A percentile compares a stretch with the other conserved stretches of the same genome.
phyloP scores from a whole-genome alignment of 306 rosid genomes.

The Pyrus pyrifolia region DNA sequence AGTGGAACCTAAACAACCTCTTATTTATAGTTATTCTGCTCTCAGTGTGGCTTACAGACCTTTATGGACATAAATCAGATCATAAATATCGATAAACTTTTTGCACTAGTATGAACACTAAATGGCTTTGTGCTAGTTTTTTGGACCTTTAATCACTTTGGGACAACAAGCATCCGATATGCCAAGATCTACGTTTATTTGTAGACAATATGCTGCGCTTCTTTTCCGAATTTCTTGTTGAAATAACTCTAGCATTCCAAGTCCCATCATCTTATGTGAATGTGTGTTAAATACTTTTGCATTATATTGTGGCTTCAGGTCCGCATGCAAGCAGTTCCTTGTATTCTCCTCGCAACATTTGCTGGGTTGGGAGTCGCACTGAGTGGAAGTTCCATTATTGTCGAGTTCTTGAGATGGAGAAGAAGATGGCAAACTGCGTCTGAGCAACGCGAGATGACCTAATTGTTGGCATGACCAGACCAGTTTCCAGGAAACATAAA shows the following conservation, averaged over 20 bases:
- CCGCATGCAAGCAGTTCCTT: constrained; percentile 60
- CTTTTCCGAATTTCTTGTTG: background rate
- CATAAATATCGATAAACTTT: too few relatives aligned
- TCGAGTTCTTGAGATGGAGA: constrained; percentile 53
- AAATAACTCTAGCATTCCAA: background rate
- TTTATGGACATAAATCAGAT: background rate
- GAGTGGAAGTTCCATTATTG: constrained; percentile 81
- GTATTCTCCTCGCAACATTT: constrained; percentile 85
- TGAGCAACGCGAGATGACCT: constrained; percentile 33
- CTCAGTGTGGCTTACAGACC: background rate
- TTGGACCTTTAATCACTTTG: background rate
- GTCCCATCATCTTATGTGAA: background rate
- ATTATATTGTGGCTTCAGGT: constrained; percentile 42
- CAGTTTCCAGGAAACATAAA: constrained; percentile 26
- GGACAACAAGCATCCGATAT: background rate
- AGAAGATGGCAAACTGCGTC: constrained; percentile 39
- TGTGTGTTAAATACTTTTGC: background rate
- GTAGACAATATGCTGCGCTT: background rate
- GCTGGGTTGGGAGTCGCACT: constrained; percentile 82
- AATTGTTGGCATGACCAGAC: constrained; percentile 12
- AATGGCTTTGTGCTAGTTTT: background rate
- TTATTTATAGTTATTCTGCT: background rate
- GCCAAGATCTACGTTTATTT: background rate
- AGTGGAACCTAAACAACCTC: background rate
- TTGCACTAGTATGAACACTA: background rate